phyloP scores from a whole-genome alignment of 768 basidiomycete genomes.

The Goffeauzyma gilvescens region DNA sequence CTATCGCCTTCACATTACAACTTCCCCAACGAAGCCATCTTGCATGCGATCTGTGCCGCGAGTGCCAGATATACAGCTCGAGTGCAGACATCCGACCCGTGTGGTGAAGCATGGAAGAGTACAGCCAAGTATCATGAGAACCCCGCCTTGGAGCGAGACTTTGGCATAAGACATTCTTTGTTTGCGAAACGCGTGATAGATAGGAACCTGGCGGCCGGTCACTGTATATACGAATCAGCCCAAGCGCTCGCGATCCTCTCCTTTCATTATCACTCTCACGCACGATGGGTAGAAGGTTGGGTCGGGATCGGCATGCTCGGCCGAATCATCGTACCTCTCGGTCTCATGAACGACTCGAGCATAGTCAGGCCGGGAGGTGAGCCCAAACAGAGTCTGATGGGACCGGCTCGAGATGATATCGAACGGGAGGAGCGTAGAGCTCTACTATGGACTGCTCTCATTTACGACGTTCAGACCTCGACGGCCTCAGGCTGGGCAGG shows the following conservation, averaged over 20 bases:
- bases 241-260: slow-evolving; percentile 20
- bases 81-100: slow-evolving; percentile 27
- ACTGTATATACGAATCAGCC: slow-evolving; percentile 15
- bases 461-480: slow-evolving; percentile 17
- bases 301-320: slow-evolving; percentile 14
- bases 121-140: slow-evolving; percentile 5
- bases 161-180: slow-evolving; percentile 17
- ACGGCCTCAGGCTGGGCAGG: slow-evolving; percentile 19
- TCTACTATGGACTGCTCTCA: slow-evolving; percentile 21
- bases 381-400: slow-evolving; percentile 14
- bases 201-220: slow-evolving; percentile 8
- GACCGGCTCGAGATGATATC: slow-evolving; percentile 12
- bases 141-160: slow-evolving; percentile 10
- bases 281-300: slow-evolving; percentile 22
- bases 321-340: slow-evolving; percentile 17
- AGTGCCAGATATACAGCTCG: slow-evolving; percentile 56
- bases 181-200: slow-evolving; percentile 19
- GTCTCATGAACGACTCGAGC: slow-evolving; percentile 16
- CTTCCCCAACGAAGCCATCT: slow-evolving; percentile 50
- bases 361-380: slow-evolving; percentile 1
- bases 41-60: slow-evolving; percentile 74
- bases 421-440: slow-evolving; percentile 22
- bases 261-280: slow-evolving; percentile 20
- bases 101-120: slow-evolving; percentile 6
- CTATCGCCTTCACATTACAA: slow-evolving; percentile 50